These are phyloP conservation scores for Trametes sp. DNA, from an alignment of 1,284 basidiomycete genomes.

Conservation along the genomic window DNA sequence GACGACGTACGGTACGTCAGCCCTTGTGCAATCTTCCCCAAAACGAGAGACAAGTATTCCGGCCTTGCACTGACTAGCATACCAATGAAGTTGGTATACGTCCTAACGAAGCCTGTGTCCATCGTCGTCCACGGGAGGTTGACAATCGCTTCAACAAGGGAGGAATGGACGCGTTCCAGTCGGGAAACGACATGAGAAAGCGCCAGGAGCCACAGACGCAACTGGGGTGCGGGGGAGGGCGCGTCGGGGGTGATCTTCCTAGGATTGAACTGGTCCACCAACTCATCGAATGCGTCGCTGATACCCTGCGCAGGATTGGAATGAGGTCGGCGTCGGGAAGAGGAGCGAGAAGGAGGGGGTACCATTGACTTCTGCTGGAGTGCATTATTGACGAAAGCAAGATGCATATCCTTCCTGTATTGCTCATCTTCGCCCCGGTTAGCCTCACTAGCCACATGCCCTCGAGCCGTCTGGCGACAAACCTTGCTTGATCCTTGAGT, in stretches of 20 bases:
- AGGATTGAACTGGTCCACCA: slow-evolving; percentile 75
- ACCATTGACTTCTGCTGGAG: slow-evolving; percentile 79
- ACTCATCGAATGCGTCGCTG: slow-evolving; percentile 71
- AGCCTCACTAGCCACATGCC: background rate
- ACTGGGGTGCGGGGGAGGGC: slow-evolving; percentile 58
- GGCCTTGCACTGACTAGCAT: slow-evolving; percentile 94
- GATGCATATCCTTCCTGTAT: slow-evolving; percentile 83
- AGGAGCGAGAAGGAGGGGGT: slow-evolving; percentile 37
- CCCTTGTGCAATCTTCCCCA: slow-evolving; percentile 84
- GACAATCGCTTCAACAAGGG: slow-evolving; percentile 89
- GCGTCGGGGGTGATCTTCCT: slow-evolving; percentile 48
- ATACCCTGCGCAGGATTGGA: slow-evolving; percentile 58
- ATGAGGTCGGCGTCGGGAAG: slow-evolving; percentile 10
- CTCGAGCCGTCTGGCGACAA: background rate
- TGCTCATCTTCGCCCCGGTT: slow-evolving; percentile 59
- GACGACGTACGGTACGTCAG: slow-evolving; percentile 85
- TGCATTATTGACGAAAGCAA: slow-evolving; percentile 85
- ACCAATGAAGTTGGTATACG: slow-evolving; percentile 88
- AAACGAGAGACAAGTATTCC: slow-evolving; percentile 88
- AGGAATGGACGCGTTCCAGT: slow-evolving; percentile 81
- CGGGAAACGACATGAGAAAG: slow-evolving; percentile 84
- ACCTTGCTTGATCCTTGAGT: slow-evolving; percentile 74
- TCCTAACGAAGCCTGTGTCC: slow-evolving; percentile 84
- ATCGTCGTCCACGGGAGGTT: slow-evolving; percentile 92
- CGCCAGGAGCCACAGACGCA: slow-evolving; percentile 77